Evolutionary conservation across 495 filamentous ascomycete species (phyloP).

Genomic region (Podospora anserina): DNA sequence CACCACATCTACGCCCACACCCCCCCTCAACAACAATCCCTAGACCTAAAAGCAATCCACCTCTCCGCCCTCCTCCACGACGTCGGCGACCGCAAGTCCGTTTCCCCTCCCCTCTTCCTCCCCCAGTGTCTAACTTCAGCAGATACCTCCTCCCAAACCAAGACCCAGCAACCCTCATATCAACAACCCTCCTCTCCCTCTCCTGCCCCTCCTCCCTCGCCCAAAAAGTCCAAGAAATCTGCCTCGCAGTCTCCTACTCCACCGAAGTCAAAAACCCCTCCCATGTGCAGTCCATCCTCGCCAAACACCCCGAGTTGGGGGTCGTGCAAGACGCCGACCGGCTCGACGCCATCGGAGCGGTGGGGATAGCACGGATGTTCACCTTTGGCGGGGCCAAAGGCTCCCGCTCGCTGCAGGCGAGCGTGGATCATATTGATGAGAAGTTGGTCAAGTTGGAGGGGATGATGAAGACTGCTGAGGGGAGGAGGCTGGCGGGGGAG

Average conservation of each 20-base stretch:
- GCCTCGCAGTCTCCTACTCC: slow-evolving; percentile 72
- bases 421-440: slow-evolving; percentile 73
- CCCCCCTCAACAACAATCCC: slow-evolving; percentile 29
- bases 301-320: slow-evolving; percentile 64
- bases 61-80: slow-evolving; percentile 82
- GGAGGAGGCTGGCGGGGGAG: slow-evolving; percentile 60
- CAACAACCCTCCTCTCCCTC: slow-evolving; percentile 51
- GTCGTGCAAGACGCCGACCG: slow-evolving; percentile 91
- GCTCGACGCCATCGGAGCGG: slow-evolving; percentile 81
- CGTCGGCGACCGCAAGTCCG: slow-evolving; percentile 72
- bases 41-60: slow-evolving; percentile 56
- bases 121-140: background rate
- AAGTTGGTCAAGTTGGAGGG: slow-evolving; percentile 69
- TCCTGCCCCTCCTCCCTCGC: slow-evolving; percentile 57
- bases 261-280: slow-evolving; percentile 61
- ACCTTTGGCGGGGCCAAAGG: slow-evolving; percentile 67
- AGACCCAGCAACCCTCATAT: slow-evolving; percentile 53
- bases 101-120: background rate
- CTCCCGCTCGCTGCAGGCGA: slow-evolving; percentile 52
- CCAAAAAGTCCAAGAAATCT: slow-evolving; percentile 61
- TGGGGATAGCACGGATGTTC: slow-evolving; percentile 77
- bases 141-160: slow-evolving; percentile 55
- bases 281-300: slow-evolving; percentile 51
- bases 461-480: slow-evolving; percentile 82
- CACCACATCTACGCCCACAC: slow-evolving; percentile 53